A percentile compares a stretch with the other conserved stretches of the same genome.
Conservation (phyloP, 2,329 filamentous ascomycete genomes). For the Penicillium oxalicum region DNA sequence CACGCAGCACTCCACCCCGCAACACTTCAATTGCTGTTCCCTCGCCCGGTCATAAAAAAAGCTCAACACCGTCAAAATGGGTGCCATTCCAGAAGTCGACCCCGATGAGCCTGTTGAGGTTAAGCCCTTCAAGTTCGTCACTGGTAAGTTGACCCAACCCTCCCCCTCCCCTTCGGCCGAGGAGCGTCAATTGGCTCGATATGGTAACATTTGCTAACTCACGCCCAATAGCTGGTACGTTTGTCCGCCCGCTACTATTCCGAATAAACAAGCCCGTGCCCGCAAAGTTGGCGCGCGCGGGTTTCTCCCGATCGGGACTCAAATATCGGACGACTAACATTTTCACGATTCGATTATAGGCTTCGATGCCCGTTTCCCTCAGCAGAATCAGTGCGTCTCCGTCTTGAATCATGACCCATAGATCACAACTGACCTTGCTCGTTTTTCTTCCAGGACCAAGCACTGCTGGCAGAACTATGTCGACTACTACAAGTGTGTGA, state of each 20-base stretch:
- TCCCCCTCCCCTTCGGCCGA: slow-evolving; percentile 16
- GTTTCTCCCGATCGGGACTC: slow-evolving; percentile 11
- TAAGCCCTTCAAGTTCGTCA: slow-evolving; percentile 99
- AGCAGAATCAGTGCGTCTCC: slow-evolving; percentile 63
- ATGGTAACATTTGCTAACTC: slow-evolving; percentile 38
- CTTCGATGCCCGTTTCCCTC: slow-evolving; percentile 98
- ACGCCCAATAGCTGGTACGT: slow-evolving; percentile 43
- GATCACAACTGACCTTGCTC: slow-evolving; percentile 9
- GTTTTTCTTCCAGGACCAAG: slow-evolving; percentile 58
- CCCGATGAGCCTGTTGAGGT: slow-evolving; percentile 74
- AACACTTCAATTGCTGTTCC: slow-evolving; percentile 6
- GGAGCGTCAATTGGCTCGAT: slow-evolving; percentile 23
- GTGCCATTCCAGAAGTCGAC: slow-evolving; percentile 60
- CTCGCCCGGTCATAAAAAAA: slow-evolving; percentile 15
- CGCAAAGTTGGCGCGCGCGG: slow-evolving; percentile 5
- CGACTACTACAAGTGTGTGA: slow-evolving; percentile 99
- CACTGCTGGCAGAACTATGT: slow-evolving; percentile 99
- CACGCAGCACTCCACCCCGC: slow-evolving; percentile 15
- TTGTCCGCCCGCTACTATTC: slow-evolving; percentile 15
- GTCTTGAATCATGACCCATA: background rate
- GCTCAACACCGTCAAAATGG: slow-evolving; percentile 61
- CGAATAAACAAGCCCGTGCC: slow-evolving; percentile 9
- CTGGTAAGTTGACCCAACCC: slow-evolving; percentile 59
- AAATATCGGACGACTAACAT: slow-evolving; percentile 23
- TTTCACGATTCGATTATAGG: slow-evolving; percentile 52